Evolutionary conservation across 768 basidiomycete genomes (phyloP).

Genomic region (Cytidiella melzeri): DNA sequence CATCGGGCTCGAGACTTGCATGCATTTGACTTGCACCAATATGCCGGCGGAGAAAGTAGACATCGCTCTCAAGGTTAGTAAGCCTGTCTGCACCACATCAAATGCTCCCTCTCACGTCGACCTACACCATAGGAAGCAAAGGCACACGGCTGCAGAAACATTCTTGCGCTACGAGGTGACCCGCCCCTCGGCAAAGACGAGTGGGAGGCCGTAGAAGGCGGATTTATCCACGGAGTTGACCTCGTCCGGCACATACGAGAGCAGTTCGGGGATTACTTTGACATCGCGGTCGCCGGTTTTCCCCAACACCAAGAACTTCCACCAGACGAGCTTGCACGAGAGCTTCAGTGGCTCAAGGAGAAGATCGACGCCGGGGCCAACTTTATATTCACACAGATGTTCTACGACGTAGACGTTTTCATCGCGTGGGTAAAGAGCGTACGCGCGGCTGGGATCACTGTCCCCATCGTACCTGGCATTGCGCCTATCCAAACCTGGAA

Average conservation of each 20-base stretch:
- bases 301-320: conserved; percentile 76
- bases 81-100: not conserved
- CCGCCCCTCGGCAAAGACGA: conserved; percentile 84
- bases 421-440: conserved; percentile 84
- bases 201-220: conserved; percentile 90
- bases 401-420: conserved; percentile 91
- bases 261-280: conserved; percentile 87
- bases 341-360: conserved; percentile 82
- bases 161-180: conserved; percentile 90
- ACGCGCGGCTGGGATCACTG: conserved; percentile 77
- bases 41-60: conserved; percentile 97
- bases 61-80: conserved; percentile 74
- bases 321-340: conserved; percentile 64
- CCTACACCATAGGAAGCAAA: conserved; percentile 87
- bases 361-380: conserved; percentile 87
- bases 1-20: conserved; percentile 94
- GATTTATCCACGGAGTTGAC: conserved; percentile 87
- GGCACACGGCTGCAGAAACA: conserved; percentile 81
- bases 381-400: conserved; percentile 99
- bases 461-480: conserved; percentile 91
- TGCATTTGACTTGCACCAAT: conserved; percentile 98
- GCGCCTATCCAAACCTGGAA: conserved; percentile 97
- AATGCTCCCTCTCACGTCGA: no score
- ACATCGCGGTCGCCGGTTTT: conserved; percentile 91
- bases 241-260: conserved; percentile 84